phyloP scores from a whole-genome alignment of 495 filamentous ascomycete species.

The Lepidopterella palustris region DNA sequence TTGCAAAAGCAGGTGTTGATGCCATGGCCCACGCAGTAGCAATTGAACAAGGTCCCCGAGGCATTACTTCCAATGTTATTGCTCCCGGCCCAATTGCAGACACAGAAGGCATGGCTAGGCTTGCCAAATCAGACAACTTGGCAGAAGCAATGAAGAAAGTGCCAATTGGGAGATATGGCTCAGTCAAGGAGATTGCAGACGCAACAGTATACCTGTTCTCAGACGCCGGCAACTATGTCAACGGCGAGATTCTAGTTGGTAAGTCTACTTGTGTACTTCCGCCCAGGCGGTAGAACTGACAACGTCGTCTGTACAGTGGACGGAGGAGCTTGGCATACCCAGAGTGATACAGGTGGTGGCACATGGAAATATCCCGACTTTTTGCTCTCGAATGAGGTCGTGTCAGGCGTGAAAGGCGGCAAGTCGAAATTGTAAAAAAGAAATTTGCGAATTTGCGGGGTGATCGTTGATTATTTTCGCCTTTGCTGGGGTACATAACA shows the following conservation, averaged over 20 bases:
- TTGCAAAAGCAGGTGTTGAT: conserved; percentile 89
- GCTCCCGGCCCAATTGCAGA: conserved; percentile 69
- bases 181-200: conserved; percentile 82
- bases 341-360: conserved; percentile 26
- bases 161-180: conserved; percentile 71
- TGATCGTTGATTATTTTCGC: no score
- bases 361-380: conserved; percentile 56
- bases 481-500: no score
- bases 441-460: no score
- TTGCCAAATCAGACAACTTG: conserved; percentile 34
- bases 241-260: conserved; percentile 66
- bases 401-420: conserved; percentile 53
- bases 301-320: conserved; percentile 45
- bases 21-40: conserved; percentile 66
- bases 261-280: conserved; percentile 10
- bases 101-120: conserved; percentile 50
- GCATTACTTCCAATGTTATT: conserved; percentile 84
- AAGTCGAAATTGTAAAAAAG: conserved; percentile 51
- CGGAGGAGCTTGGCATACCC: conserved; percentile 63
- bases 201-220: conserved; percentile 83
- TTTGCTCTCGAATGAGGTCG: conserved; percentile 48
- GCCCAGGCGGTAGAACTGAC: conserved; percentile 3
- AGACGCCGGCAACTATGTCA: conserved; percentile 77
- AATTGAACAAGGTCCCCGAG: conserved; percentile 81
- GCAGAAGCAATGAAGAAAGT: conserved; percentile 38